A percentile compares a stretch with the other conserved stretches of the same genome.
phyloP scores from a whole-genome alignment of 768 basidiomycete genomes.

The Gymnopilus junonius region DNA sequence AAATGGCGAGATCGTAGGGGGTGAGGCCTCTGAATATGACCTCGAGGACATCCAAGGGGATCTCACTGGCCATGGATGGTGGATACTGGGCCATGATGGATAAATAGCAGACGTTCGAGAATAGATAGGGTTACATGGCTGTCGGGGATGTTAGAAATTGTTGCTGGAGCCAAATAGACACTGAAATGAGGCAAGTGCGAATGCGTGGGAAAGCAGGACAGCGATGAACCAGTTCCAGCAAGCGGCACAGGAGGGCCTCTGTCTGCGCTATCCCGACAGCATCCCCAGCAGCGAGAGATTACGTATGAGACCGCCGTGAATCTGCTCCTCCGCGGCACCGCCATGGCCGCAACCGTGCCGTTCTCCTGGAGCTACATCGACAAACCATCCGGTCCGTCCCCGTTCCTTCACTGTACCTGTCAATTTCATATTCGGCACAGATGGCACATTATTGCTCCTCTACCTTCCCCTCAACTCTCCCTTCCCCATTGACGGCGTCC shows the following conservation, averaged over 20 bases:
- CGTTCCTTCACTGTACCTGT: neutral
- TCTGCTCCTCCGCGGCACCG: constrained; percentile 65
- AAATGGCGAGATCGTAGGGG: constrained; percentile 20
- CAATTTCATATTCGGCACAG: constrained; percentile 22
- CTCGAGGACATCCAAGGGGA: constrained; percentile 27
- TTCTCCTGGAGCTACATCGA: constrained; percentile 80
- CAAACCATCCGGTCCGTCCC: constrained; percentile 67
- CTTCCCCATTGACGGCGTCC: constrained; percentile 78
- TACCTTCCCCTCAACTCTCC: constrained; percentile 61
- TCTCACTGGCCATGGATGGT: constrained; percentile 7
- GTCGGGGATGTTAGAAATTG: constrained; percentile 13
- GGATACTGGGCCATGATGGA: too few species aligned
- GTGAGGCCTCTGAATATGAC: constrained; percentile 20
- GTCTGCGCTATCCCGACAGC: constrained; percentile 73
- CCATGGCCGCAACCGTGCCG: constrained; percentile 59
- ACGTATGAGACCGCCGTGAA: constrained; percentile 59
- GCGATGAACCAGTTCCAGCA: constrained; percentile 33
- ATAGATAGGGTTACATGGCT: neutral
- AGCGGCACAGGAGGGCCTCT: constrained; percentile 62
- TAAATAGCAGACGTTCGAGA: neutral
- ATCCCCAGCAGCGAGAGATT: constrained; percentile 61
- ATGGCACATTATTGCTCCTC: constrained; percentile 53
- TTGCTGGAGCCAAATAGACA: constrained; percentile 19
- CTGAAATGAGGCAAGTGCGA: too few species aligned
- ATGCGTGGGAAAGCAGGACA: neutral